Base-by-base conservation (phyloP, 2,329 filamentous ascomycete genomes). In the Passalora sequoiae region DNA sequence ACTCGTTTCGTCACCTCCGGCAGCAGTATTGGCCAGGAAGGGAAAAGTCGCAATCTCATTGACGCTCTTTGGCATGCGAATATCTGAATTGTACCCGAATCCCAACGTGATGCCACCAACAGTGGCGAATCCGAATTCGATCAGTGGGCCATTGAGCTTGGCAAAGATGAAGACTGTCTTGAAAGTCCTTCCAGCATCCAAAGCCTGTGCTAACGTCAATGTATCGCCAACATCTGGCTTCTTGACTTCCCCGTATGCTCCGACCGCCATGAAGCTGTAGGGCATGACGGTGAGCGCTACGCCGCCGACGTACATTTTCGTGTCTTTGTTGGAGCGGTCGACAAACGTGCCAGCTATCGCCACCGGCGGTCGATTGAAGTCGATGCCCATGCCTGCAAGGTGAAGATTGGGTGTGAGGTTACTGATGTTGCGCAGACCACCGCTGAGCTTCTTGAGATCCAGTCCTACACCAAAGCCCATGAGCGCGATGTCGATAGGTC, bases 101-200 rank as follows among this genome's bases (percentile, higher is more conserved):
- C 46, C 46, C n/a, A 38, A 5, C 1, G 32, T 35, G 15, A 49
- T 43, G 15, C 46, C 46, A 21, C 28, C 25, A 12, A 49, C 42
- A 2, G 30, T 42, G 13, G 31, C 42, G 10, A 49, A 49, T 15
- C 42, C 46, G 25, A 49, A 22, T 13, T 45, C 43, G 8, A 49
- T 42, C 17, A 49, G 27, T 12, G 46, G 46, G 16, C 46, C 46
- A 12, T 49, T 30, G 3, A 49, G 28, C 28, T 49, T 49, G 8
- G 33, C 42, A 30, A 41, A 49, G 5, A 49, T 33, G 38, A 49
- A 49, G 1, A 49, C 6, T 15, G 42, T 42, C 17, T 46, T 46
- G 43, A 32, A 42, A 1, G 37, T 42, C n/a, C n/a, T n/a, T n/a
- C n/a, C n/a, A n/a, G n/a, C n/a, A n/a, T n/a, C n/a, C n/a, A n/a